These are phyloP conservation scores for Vanrija humicola DNA, from an alignment of 1,284 basidiomycete species.

Conservation along the genomic window DNA sequence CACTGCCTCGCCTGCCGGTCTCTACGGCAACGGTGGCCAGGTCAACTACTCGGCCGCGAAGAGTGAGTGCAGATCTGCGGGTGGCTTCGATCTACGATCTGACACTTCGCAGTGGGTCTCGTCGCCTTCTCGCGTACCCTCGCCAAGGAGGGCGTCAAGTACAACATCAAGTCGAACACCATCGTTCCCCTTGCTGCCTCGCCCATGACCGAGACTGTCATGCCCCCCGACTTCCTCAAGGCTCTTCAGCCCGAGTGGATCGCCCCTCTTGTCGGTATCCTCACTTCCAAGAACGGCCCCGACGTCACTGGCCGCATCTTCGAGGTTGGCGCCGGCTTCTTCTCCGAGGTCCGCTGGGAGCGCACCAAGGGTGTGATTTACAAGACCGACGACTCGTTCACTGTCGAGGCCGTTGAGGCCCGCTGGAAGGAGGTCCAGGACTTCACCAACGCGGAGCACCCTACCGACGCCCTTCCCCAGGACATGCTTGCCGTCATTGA, in stretches of 20 bases:
- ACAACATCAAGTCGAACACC: slow-evolving; percentile 80
- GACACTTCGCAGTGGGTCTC: slow-evolving; percentile 63
- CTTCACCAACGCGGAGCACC: slow-evolving; percentile 70
- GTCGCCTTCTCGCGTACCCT: slow-evolving; percentile 89
- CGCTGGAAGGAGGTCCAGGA: slow-evolving; percentile 79
- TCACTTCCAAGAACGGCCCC: slow-evolving; percentile 55
- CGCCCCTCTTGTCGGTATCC: slow-evolving; percentile 78
- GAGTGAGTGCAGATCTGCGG: slow-evolving; percentile 11
- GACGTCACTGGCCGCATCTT: slow-evolving; percentile 84
- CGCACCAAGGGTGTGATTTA: slow-evolving; percentile 79
- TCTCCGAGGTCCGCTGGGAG: slow-evolving; percentile 92
- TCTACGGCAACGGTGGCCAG: slow-evolving; percentile 88
- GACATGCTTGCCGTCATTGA: slow-evolving; percentile 53
- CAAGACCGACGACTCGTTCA: slow-evolving; percentile 84
- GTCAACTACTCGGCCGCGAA: slow-evolving; percentile 67
- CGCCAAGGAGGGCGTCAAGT: slow-evolving; percentile 84
- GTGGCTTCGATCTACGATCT: not conserved
- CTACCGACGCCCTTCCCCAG: slow-evolving; percentile 64
- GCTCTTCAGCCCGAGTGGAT: slow-evolving; percentile 91
- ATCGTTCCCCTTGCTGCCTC: slow-evolving; percentile 93
- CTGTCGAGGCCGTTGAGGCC: slow-evolving; percentile 85
- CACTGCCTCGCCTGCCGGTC: slow-evolving; percentile 63
- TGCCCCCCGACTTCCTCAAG: slow-evolving; percentile 95
- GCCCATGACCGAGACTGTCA: slow-evolving; percentile 87
- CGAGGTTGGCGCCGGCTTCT: slow-evolving; percentile 90